Evolutionary conservation across 805 yeast species (phyloP), one percentile per base, ranked within the genome.

Genomic region (Debaryomyces hansenii): DNA sequence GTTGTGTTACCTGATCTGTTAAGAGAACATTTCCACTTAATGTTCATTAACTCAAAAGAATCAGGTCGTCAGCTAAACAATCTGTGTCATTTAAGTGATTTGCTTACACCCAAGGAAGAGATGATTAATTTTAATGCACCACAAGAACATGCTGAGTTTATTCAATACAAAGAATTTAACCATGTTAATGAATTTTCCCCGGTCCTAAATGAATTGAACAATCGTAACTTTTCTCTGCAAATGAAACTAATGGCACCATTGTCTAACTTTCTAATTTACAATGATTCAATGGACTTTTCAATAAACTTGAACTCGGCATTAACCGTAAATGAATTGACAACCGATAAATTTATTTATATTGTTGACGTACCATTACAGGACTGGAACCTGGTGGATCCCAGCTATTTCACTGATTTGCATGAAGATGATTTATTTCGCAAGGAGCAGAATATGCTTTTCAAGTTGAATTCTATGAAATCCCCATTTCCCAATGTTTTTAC

Each of bases 391-490:
- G 9, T 52, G 12, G 54, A 55, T 10, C 27, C 29, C 5, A n/a
- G 35, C 8, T 54, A 37, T 40, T 24, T 48, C 11, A 24, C 35
- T 3, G n/a, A 18, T 21, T 27, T 27, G 7, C 15, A 37, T 12
- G 39, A 10, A 28, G n/a, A 35, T 35, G 27, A 10, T 4, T 18
- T 46, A 20, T 28, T 27, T 3, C 12, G 16, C 15, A 33, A 31
- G 56, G 75, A 70, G 50, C 74, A 70, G 44, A 62, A 66, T 35
- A 53, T 68, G 29, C 57, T 67, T 29, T 66, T 71, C 70, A 62
- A 53, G 45, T 51, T 60, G 37, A 64, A 68, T 47, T 59, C 64
- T 18, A 53, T 59, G 59, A 60, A 56, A 42, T 57, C 64, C 63
- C 45, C 62, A 6, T 57, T 62, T 33, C 46, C 50, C 21, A 56